Base-by-base conservation (phyloP, 345 rosid species). In the Eucalyptus curtisii region DNA sequence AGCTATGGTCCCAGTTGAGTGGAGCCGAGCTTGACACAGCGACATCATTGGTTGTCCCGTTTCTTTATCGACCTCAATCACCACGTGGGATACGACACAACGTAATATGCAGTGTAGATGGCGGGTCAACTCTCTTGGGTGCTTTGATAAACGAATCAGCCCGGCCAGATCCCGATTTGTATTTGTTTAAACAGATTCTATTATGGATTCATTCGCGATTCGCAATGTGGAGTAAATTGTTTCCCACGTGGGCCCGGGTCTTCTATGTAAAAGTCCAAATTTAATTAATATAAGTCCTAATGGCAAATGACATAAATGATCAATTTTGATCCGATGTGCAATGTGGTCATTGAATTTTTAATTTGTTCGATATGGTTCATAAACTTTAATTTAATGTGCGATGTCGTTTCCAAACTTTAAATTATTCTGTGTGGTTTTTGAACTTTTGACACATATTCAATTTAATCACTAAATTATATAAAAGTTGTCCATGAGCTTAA, bases 381-480 rank as follows among this genome's bases (percentile, higher is more conserved):
- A 27, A 11, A 59, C 0, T 59, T 59, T 25, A 55, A 27, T 59
- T 27, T 27, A 59, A 27, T 25, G 2, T 27, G 8, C 0, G 12
- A 59, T 59, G 4, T 11, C 0, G 0, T 59, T 5, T 27, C 0
- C 1, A 4, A 59, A 27, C 0, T 59, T 59, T 59, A 5, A 59
- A 11, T 27, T 27, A 0, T 5, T 59, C 0, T 0, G 27, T 27
- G 0, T 2, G 0, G 0, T 0, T 0, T 10, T 0, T 59, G 1
- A 1, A 59, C 0, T 59, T 59, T 59, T 27, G 7, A 0, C 0
- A 59, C 0, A 59, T 59, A 0, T 3, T 59, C 4, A 27, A 59
- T 27, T 25, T 59, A 59, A 11, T 25, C 7, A 7, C 0, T 52
- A 52, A 0, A 0, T 19, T 52, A 7, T 52, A 52, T 52, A 19